phyloP scores from a whole-genome alignment of 257 asterid species.

The Perilla frutescens region DNA sequence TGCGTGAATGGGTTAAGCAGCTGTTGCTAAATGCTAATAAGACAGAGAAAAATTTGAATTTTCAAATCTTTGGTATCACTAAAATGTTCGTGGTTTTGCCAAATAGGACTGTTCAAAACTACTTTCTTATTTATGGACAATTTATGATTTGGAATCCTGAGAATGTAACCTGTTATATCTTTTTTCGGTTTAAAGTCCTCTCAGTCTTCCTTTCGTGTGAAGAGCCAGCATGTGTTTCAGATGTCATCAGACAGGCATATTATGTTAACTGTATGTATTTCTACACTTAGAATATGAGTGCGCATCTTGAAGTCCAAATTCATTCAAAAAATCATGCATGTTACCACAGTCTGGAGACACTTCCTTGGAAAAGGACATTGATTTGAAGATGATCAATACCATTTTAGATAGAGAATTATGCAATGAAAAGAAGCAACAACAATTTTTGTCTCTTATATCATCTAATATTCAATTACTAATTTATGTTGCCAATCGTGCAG shows the following conservation, averaged over 20 bases:
- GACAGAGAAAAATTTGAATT: neutral
- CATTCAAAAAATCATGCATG: neutral
- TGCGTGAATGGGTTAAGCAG: slow-evolving; percentile 13
- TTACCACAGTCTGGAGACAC: neutral
- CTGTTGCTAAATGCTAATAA: neutral
- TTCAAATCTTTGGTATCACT: neutral
- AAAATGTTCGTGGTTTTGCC: neutral
- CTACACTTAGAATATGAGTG: neutral
- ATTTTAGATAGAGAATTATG: neutral
- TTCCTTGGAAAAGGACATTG: neutral
- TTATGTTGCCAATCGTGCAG: slow-evolving; percentile 53
- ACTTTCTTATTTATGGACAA: neutral
- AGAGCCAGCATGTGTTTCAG: neutral
- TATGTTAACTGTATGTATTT: neutral
- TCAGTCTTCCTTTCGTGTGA: neutral
- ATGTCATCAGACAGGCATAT: neutral
- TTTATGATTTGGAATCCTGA: slow-evolving; percentile 6
- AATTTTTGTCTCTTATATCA: slow-evolving; percentile 3
- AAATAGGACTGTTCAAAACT: no score
- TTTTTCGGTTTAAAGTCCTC: neutral
- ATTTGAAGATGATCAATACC: neutral
- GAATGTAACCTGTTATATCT: neutral
- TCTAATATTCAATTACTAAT: slow-evolving; percentile 30
- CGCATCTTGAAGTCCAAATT: neutral
- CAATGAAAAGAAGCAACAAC: neutral